These are phyloP conservation scores for Saccharomyces hybrid DNA, from an alignment of 1,139 yeast genomes.

Conservation along the genomic window DNA sequence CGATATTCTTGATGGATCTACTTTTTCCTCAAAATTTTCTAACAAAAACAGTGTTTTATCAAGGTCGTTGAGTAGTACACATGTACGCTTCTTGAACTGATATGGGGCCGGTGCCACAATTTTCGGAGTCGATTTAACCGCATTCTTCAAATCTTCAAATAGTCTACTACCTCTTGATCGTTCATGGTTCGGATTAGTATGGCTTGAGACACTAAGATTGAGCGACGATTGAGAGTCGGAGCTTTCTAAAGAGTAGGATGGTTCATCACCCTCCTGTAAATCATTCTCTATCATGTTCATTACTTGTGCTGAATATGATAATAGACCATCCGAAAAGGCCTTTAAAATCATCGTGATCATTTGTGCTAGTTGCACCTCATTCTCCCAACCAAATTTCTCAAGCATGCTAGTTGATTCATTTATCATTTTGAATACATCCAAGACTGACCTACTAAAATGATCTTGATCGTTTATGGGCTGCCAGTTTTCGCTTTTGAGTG, in stretches of 20 bases:
- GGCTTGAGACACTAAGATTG: not conserved
- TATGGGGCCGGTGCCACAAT: conserved; percentile 48
- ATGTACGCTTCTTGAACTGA: conserved; percentile 55
- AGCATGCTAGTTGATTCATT: conserved; percentile 51
- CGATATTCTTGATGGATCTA: conserved; percentile 59
- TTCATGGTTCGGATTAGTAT: not conserved
- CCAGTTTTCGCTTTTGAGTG: conserved; percentile 51
- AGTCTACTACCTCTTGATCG: conserved; percentile 31
- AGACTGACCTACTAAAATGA: conserved; percentile 49
- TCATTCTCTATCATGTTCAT: conserved; percentile 46
- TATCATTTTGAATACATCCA: conserved; percentile 60
- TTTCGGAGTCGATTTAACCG: conserved; percentile 33
- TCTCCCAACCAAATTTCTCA: conserved; percentile 53
- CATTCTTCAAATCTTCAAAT: conserved; percentile 45
- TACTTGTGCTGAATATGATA: conserved; percentile 45
- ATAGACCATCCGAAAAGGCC: conserved; percentile 54
- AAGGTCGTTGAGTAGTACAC: conserved; percentile 69
- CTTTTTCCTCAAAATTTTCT: conserved; percentile 49
- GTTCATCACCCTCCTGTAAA: conserved; percentile 24
- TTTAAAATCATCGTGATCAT: conserved; percentile 52
- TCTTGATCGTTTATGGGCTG: conserved; percentile 43
- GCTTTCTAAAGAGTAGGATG: not conserved
- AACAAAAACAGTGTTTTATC: conserved; percentile 54
- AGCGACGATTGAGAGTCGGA: not conserved
- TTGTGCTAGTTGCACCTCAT: conserved; percentile 53